Base-by-base conservation (phyloP, 2,329 filamentous ascomycete genomes). In the Colletotrichum graminicola region DNA sequence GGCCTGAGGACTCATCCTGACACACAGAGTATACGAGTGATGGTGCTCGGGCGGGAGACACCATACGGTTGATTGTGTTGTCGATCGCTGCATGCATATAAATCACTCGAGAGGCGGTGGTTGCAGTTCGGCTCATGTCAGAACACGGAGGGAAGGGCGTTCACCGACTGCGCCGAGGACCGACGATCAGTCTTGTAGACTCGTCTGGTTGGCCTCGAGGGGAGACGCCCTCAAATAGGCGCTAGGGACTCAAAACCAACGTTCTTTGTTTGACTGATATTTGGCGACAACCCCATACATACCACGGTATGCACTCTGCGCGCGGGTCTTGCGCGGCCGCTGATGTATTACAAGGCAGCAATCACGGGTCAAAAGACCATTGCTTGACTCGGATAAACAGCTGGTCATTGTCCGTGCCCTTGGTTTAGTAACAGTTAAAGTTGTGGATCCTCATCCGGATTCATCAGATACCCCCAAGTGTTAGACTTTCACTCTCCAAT, bases 401-500 rank as follows among this genome's bases (percentile, higher is more conserved):
- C 29, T 57, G 43, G 41, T 49, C 55, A 49, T 49, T 41, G 36
- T 45, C 7, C 32, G 21, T 39, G 56, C 36, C 56, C 32, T n/a
- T 23, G 10, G 32, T 12, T 36, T 21, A 36, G 21, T 16, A 21
- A 23, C 6, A 6, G 21, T 8, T 23, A 4, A 36, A 21, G 23
- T 47, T 70, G 26, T 61, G 34, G 51, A 14, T 59, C 49, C 55
- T 23, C 56, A 34, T 67, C 56, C 54, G 23, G 66, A 36, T 60
- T 39, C 36, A 16, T 43, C 18, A 60, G 52, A 54, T 18, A 54
- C 18, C 36, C 32, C 45, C 43, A 36, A 16, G 34, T 23, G 47
- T 51, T 55, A 32, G 41, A 7, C 60, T 66, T 61, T 29, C 26
- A 12, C 51, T 57, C 57, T 47, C 68, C 64, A 36, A 43, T 26